A percentile compares a stretch with the other conserved stretches of the same genome.
phyloP scores from a whole-genome alignment of 2,329 filamentous ascomycete species.

The Fonsecaea pugnacius region DNA sequence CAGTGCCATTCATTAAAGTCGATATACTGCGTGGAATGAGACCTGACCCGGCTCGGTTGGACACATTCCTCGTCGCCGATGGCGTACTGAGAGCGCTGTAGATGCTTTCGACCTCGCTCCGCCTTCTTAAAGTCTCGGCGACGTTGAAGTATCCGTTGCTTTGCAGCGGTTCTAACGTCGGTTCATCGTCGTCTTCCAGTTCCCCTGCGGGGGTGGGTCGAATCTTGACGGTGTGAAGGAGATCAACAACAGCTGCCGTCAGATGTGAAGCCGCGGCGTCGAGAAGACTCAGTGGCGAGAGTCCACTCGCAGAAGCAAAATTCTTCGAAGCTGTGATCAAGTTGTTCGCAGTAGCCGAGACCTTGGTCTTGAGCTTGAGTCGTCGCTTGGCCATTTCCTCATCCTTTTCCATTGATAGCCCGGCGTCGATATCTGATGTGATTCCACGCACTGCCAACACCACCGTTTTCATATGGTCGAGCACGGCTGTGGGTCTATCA shows the following conservation, averaged over 20 bases:
- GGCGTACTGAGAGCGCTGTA: slow-evolving; percentile 76
- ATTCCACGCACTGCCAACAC: slow-evolving; percentile 82
- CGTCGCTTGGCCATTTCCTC: slow-evolving; percentile 62
- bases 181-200: slow-evolving; percentile 75
- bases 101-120: slow-evolving; percentile 71
- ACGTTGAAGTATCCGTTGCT: slow-evolving; percentile 70
- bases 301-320: slow-evolving; percentile 77
- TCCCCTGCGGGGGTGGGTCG: slow-evolving; percentile 74
- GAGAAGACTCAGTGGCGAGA: slow-evolving; percentile 89
- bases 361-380: slow-evolving; percentile 74
- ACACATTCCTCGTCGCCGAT: slow-evolving; percentile 45
- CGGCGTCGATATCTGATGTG: slow-evolving; percentile 72
- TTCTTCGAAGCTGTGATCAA: slow-evolving; percentile 95
- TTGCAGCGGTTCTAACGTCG: slow-evolving; percentile 65
- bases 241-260: slow-evolving; percentile 80
- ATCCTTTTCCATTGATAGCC: slow-evolving; percentile 60
- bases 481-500: slow-evolving; percentile 73
- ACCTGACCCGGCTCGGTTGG: slow-evolving; percentile 16
- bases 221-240: slow-evolving; percentile 83
- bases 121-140: slow-evolving; percentile 52
- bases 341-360: slow-evolving; percentile 93
- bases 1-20: slow-evolving; percentile 28
- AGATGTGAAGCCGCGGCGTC: slow-evolving; percentile 93
- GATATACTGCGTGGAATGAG: slow-evolving; percentile 26
- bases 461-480: slow-evolving; percentile 85